A percentile compares a stretch with the other conserved stretches of the same genome.
Conservation (phyloP, 2,329 filamentous ascomycete genomes). For the Raffaelea deltoideospora region DNA sequence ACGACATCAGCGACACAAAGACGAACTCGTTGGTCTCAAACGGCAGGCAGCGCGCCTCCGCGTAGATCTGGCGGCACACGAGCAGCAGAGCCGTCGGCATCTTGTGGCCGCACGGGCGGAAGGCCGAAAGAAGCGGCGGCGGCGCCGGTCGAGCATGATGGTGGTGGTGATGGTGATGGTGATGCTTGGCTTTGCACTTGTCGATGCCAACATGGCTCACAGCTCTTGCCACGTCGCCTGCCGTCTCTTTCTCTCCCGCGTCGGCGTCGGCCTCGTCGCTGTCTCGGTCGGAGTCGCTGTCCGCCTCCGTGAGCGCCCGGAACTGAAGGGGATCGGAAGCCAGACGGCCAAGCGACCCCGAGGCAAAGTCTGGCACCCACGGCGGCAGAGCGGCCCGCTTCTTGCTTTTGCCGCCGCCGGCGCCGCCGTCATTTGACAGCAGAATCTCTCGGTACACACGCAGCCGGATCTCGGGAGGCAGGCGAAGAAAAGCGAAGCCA, state of each 20-base stretch:
- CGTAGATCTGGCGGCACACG: conserved; percentile 24
- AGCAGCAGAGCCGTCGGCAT: conserved; percentile 23
- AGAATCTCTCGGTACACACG: conserved; percentile 29
- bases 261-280: background rate
- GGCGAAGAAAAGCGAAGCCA: conserved; percentile 20
- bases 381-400: too few species aligned
- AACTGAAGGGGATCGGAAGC: too few species aligned
- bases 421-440: conserved; percentile 14
- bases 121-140: conserved; percentile 14
- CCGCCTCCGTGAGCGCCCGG: too few species aligned
- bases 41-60: conserved; percentile 24
- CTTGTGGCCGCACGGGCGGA: conserved; percentile 22
- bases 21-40: conserved; percentile 29
- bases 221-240: too few species aligned
- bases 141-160: conserved; percentile 16
- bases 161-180: too few species aligned
- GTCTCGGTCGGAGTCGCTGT: too few species aligned
- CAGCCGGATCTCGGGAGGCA: conserved; percentile 30
- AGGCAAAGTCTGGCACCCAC: too few species aligned
- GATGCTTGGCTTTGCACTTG: too few species aligned
- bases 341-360: too few species aligned
- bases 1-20: conserved; percentile 30
- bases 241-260: too few species aligned
- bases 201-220: too few species aligned
- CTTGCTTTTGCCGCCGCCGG: background rate